A percentile compares a stretch with the other conserved stretches of the same genome.
phyloP scores from a whole-genome alignment of 805 yeast species.

The Sugiyamaella mastotermitis region DNA sequence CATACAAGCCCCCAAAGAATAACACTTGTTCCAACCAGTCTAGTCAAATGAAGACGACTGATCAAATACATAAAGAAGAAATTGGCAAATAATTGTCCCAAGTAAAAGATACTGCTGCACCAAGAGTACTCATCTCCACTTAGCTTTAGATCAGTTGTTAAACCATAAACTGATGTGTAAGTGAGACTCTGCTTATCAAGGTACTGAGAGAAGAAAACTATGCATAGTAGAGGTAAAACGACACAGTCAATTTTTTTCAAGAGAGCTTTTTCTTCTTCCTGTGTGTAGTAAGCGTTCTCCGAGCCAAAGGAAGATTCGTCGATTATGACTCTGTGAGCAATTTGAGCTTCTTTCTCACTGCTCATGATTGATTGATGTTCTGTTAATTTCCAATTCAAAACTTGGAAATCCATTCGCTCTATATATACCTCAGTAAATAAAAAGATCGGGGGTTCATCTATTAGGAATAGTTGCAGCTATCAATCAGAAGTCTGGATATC shows the following conservation, averaged over 20 bases:
- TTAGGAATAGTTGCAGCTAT: no score
- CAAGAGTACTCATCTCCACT: slow-evolving; percentile 36
- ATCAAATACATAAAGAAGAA: slow-evolving; percentile 40
- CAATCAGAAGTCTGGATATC: no score
- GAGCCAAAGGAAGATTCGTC: no score
- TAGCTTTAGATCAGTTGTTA: slow-evolving; percentile 37
- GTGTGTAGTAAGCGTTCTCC: no score
- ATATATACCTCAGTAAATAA: no score
- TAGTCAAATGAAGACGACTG: slow-evolving; percentile 54
- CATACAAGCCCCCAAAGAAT: slow-evolving; percentile 57
- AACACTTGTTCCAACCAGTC: slow-evolving; percentile 42
- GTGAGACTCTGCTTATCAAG: slow-evolving; percentile 47
- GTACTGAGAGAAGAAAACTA: slow-evolving; percentile 14
- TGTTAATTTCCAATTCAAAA: no score
- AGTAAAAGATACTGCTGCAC: slow-evolving; percentile 41
- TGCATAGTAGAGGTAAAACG: slow-evolving; percentile 13
- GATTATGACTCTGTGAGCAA: no score
- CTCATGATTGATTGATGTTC: no score
- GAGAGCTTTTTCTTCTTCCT: no score
- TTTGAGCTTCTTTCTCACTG: no score
- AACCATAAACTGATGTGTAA: slow-evolving; percentile 47
- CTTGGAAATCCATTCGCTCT: no score
- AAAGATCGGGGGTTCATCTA: no score
- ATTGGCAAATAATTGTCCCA: slow-evolving; percentile 48
- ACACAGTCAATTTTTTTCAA: slow-evolving; percentile 26